Evolutionary conservation across 805 yeast species (phyloP).

Genomic region (Suhomyces prunicola): DNA sequence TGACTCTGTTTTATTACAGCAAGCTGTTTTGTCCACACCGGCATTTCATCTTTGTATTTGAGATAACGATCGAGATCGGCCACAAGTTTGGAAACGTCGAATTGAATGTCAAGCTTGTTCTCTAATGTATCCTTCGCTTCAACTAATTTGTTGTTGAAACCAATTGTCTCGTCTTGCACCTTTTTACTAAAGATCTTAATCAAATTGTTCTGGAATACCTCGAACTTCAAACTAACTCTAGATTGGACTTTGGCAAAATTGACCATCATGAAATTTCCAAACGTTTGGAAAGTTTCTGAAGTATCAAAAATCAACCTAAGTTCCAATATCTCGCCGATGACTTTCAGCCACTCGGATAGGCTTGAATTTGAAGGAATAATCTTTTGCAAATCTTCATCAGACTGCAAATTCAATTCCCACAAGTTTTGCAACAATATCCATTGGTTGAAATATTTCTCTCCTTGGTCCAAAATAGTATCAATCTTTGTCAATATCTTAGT

Average conservation of each 20-base stretch:
- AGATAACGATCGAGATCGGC: conserved; percentile 31
- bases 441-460: conserved; percentile 35
- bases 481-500: conserved; percentile 16
- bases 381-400: conserved; percentile 34
- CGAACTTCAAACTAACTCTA: conserved; percentile 52
- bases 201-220: conserved; percentile 53
- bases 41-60: conserved; percentile 3
- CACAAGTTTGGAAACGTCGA: conserved; percentile 35
- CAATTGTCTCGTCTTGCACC: conserved; percentile 28
- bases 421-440: conserved; percentile 59
- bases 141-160: conserved; percentile 28
- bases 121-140: conserved; percentile 25
- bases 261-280: conserved; percentile 41
- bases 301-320: conserved; percentile 51
- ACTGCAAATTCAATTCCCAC: conserved; percentile 50
- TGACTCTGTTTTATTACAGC: conserved; percentile 26
- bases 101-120: conserved; percentile 37
- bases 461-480: conserved; percentile 27
- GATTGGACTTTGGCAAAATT: conserved; percentile 54
- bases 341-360: conserved; percentile 46
- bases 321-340: conserved; percentile 41
- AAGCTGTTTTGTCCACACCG: conserved; percentile 17
- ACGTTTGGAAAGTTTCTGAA: conserved; percentile 31
- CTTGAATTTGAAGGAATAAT: conserved; percentile 16
- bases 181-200: conserved; percentile 38